A percentile compares a stretch with the other conserved stretches of the same genome.
These are phyloP conservation scores for Moringa oleifera DNA, from an alignment of 345 rosid species.

Conservation along the genomic window DNA sequence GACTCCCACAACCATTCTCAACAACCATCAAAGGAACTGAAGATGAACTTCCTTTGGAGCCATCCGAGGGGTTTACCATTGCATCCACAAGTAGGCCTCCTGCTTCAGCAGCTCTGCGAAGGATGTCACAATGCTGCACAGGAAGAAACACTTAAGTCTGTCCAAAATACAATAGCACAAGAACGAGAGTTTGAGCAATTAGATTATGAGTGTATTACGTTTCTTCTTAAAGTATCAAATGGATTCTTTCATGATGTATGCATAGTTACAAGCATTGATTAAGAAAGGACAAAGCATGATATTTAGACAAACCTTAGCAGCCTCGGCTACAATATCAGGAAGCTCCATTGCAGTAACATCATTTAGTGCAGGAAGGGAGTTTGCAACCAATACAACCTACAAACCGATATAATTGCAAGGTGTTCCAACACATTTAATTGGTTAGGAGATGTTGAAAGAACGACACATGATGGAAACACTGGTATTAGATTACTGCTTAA, in stretches of 20 bases:
- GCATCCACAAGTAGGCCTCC: conserved; percentile 96
- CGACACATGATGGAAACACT: too few species aligned
- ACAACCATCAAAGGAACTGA: conserved; percentile 97
- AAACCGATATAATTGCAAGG: conserved; percentile 16
- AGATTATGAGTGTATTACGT: too few species aligned
- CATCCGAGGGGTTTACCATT: conserved; percentile 56
- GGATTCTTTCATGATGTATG: background rate
- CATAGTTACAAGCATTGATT: background rate
- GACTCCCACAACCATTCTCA: conserved; percentile 98
- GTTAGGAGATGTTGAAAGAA: too few species aligned
- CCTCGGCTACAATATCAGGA: conserved; percentile 93
- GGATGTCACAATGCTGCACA: conserved; percentile 84
- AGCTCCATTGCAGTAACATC: conserved; percentile 98
- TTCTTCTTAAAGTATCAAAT: background rate
- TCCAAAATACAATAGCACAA: too few species aligned
- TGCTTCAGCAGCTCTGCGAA: conserved; percentile 93
- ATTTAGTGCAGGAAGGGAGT: conserved; percentile 94
- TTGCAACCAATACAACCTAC: conserved; percentile 96
- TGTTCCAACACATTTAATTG: conserved; percentile 3
- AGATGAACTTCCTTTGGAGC: conserved; percentile 52
- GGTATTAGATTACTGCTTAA: too few species aligned
- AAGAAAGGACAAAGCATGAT: background rate
- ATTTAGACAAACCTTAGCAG: conserved; percentile 67
- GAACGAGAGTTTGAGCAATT: background rate
- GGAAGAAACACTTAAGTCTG: conserved; percentile 11